These are phyloP conservation scores for Fusarium buxicola DNA, from an alignment of 2,329 filamentous ascomycete species.

Conservation along the genomic window DNA sequence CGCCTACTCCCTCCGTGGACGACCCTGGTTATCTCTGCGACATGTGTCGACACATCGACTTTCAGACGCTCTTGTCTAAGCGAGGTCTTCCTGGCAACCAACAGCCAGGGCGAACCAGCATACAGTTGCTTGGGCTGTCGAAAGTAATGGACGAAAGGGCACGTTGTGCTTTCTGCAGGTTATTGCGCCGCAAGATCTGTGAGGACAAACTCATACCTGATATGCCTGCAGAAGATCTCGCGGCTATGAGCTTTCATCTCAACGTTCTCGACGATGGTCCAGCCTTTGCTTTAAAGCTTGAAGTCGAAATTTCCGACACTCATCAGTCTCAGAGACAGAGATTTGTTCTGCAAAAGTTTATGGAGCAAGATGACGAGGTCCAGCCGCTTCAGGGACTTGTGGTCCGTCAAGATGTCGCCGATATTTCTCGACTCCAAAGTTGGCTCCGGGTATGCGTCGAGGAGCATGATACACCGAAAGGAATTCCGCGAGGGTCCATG, in stretches of 20 bases:
- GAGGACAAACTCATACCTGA: not conserved
- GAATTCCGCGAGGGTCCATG: not conserved
- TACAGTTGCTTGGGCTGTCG: conserved; percentile 3
- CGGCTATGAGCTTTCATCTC: not conserved
- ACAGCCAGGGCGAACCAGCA: conserved; percentile 13
- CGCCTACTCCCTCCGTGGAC: not conserved
- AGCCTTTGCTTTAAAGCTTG: conserved; percentile 1
- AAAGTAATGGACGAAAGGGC: conserved; percentile 3
- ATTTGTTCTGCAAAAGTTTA: conserved; percentile 3
- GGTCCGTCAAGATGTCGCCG: conserved; percentile 1
- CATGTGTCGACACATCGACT: conserved; percentile 28
- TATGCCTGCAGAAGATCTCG: not conserved
- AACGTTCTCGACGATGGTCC: conserved; percentile 4
- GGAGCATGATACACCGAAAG: not conserved
- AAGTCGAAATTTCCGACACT: conserved; percentile 11
- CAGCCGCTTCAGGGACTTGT: conserved; percentile 8
- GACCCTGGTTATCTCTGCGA: conserved; percentile 16
- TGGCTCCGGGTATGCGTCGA: conserved; percentile 11
- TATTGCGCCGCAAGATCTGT: conserved; percentile 1
- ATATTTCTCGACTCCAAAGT: not conserved
- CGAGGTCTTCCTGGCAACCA: conserved; percentile 19
- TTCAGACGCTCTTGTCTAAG: conserved; percentile 1
- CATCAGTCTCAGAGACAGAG: not conserved
- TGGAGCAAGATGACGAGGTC: fast-evolving
- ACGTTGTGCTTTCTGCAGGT: conserved; percentile 11